phyloP scores from a whole-genome alignment of 2,329 filamentous ascomycete species.

The Fusarium hostae region DNA sequence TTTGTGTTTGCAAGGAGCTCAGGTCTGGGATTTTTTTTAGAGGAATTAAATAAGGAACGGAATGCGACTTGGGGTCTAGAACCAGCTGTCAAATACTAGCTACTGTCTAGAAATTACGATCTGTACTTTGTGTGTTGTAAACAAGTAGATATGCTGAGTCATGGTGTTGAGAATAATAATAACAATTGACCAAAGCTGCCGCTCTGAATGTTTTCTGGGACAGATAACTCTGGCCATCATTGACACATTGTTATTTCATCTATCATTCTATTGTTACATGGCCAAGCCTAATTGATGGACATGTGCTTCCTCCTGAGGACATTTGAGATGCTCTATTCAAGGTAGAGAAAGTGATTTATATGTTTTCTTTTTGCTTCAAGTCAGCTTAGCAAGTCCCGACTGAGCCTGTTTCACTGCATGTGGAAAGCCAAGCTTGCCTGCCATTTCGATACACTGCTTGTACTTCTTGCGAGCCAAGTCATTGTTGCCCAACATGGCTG shows the following conservation, averaged over 20 bases:
- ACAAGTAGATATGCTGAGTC: background rate
- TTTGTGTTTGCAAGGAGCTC: slow-evolving; percentile 35
- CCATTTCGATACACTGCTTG: slow-evolving; percentile 72
- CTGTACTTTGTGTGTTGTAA: background rate
- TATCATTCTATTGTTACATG: slow-evolving; percentile 25
- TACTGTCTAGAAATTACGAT: slow-evolving; percentile 7
- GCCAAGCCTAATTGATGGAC: background rate
- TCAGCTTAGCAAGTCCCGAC: slow-evolving; percentile 57
- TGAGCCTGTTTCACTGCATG: slow-evolving; percentile 64
- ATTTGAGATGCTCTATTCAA: background rate
- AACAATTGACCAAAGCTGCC: background rate
- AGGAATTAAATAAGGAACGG: slow-evolving; percentile 13
- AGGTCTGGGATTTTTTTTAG: slow-evolving; percentile 32
- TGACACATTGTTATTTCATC: background rate
- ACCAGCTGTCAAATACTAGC: background rate
- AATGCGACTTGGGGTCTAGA: slow-evolving; percentile 12
- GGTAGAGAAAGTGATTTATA: background rate
- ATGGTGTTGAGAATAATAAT: background rate
- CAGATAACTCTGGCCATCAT: background rate
- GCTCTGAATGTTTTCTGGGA: background rate
- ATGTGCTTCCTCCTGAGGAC: background rate
- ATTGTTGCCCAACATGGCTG: slow-evolving; percentile 75
- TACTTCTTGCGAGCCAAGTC: slow-evolving; percentile 75
- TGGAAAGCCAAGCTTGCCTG: slow-evolving; percentile 63
- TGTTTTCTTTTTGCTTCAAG: slow-evolving; percentile 18